Conservation (phyloP, 106 monocot species). For the Narthecium ossifragum region DNA sequence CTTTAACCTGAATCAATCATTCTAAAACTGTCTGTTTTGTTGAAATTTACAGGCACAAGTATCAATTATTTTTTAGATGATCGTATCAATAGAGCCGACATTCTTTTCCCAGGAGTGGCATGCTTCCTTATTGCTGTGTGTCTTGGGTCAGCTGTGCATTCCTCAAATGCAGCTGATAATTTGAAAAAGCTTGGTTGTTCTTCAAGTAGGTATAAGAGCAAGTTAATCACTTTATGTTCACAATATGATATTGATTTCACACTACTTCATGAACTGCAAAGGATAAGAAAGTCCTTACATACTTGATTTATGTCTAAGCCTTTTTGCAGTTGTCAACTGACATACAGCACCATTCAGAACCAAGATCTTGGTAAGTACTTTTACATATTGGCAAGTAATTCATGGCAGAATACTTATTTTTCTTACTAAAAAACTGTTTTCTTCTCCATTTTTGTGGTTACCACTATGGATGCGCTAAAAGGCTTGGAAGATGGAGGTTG, state of each 20-base stretch:
- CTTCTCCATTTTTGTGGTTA: neutral
- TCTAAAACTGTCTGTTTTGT: neutral
- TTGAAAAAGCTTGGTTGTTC: neutral
- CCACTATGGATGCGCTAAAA: slow-evolving; percentile 12
- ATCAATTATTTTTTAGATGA: slow-evolving; percentile 92
- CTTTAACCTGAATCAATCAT: too few relatives aligned
- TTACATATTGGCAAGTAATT: too few relatives aligned
- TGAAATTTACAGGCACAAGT: slow-evolving; percentile 62
- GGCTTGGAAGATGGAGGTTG: slow-evolving; percentile 42
- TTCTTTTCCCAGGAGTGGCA: slow-evolving; percentile 92
- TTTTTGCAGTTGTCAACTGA: too few relatives aligned
- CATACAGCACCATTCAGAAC: too few relatives aligned
- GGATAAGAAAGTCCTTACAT: too few relatives aligned
- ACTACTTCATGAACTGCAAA: too few relatives aligned
- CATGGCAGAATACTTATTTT: too few relatives aligned
- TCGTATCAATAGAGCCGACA: slow-evolving; percentile 82
- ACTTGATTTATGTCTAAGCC: too few relatives aligned
- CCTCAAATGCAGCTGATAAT: slow-evolving; percentile 87
- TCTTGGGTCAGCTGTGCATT: slow-evolving; percentile 85
- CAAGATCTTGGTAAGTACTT: too few relatives aligned
- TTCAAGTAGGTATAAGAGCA: neutral
- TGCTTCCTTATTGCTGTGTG: slow-evolving; percentile 86
- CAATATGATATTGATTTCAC: too few relatives aligned
- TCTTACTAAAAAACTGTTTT: too few relatives aligned
- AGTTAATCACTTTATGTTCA: too few relatives aligned